phyloP scores from a whole-genome alignment of 1,284 basidiomycete species.

The Fomitopsis betulina region DNA sequence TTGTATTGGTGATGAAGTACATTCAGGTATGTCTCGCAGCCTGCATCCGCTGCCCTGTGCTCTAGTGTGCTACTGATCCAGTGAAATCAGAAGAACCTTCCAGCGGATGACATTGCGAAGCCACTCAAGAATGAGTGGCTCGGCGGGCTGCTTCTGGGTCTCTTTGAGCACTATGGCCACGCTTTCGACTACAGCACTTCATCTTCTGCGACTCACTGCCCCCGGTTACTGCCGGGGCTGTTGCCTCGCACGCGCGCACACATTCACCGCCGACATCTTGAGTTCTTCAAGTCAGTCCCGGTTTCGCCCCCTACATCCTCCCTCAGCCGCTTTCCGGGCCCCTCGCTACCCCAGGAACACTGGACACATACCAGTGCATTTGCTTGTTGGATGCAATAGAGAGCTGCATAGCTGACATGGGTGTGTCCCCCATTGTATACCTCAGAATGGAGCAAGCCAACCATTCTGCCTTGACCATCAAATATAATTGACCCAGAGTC shows the following conservation, averaged over 20 bases:
- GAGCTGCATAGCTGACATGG: constrained; percentile 24
- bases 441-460: constrained; percentile 24
- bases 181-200: constrained; percentile 36
- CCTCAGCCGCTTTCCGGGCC: too few species aligned
- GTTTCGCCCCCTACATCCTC: too few species aligned
- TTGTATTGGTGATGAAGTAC: constrained; percentile 70
- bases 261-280: too few species aligned
- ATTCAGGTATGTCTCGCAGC: constrained; percentile 50
- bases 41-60: not conserved
- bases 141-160: constrained; percentile 40
- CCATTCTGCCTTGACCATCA: constrained; percentile 17
- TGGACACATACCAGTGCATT: too few species aligned
- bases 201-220: too few species aligned
- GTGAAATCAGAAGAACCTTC: constrained; percentile 36
- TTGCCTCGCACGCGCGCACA: too few species aligned
- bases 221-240: too few species aligned
- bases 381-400: too few species aligned
- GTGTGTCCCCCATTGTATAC: constrained; percentile 16
- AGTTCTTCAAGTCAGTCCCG: too few species aligned
- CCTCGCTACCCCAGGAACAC: too few species aligned
- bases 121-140: constrained; percentile 37
- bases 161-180: constrained; percentile 42
- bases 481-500: constrained; percentile 25
- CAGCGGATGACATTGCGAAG: constrained; percentile 30
- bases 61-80: constrained; percentile 11